Conservation (phyloP, 116 monocot genomes). For the Trichopus zeylanicus region DNA sequence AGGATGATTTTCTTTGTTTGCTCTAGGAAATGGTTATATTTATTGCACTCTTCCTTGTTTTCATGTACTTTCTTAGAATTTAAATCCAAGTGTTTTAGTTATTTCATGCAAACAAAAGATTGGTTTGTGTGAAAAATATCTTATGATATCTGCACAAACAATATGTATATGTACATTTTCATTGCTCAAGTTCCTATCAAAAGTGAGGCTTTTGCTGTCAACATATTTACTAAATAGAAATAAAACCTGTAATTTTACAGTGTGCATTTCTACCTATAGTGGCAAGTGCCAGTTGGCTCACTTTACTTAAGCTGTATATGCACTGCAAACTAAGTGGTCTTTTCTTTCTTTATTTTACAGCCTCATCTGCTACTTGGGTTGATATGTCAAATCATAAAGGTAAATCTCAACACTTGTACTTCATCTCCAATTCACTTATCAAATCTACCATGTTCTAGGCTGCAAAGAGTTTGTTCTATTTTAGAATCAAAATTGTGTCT, state of each 20-base stretch:
- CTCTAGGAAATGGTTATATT: not conserved
- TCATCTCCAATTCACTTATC: too few relatives aligned
- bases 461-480: too few relatives aligned
- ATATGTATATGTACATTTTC: too few relatives aligned
- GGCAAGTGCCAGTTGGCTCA: not conserved
- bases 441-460: too few relatives aligned
- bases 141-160: too few relatives aligned
- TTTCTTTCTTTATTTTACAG: constrained; percentile 38
- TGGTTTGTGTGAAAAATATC: too few relatives aligned
- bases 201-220: too few relatives aligned
- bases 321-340: not conserved
- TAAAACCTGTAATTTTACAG: too few relatives aligned
- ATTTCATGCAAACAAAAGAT: not conserved
- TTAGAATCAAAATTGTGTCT: too few relatives aligned
- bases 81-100: not conserved
- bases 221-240: too few relatives aligned
- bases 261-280: too few relatives aligned
- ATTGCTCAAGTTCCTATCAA: too few relatives aligned
- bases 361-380: constrained; percentile 96
- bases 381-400: constrained; percentile 99
- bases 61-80: not conserved
- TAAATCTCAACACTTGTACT: constrained; percentile 12
- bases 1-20: not conserved
- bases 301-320: not conserved
- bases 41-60: not conserved